phyloP scores from a whole-genome alignment of 768 basidiomycete species.

The Kockovaella imperatae region DNA sequence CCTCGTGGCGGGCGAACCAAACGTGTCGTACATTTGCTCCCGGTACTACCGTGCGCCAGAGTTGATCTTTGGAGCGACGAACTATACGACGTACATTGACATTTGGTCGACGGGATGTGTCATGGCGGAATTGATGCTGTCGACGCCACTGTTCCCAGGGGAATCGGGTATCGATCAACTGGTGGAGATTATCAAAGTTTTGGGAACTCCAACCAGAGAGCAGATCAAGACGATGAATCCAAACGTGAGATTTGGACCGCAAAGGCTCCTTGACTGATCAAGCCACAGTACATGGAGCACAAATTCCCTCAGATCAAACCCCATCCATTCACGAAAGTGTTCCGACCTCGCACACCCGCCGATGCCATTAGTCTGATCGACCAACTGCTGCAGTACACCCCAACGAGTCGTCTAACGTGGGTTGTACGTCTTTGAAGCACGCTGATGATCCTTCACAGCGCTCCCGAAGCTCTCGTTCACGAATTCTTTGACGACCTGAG shows the following conservation, averaged over 20 bases:
- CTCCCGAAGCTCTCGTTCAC: constrained; percentile 49
- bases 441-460: constrained; percentile 50
- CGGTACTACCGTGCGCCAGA: constrained; percentile 98
- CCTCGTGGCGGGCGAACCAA: constrained; percentile 92
- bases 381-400: constrained; percentile 96
- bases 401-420: constrained; percentile 70
- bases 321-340: constrained; percentile 99
- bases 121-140: constrained; percentile 99
- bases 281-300: constrained; percentile 88
- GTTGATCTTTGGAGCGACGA: constrained; percentile 98
- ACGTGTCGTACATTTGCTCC: constrained; percentile 99
- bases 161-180: constrained; percentile 94
- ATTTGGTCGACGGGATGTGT: constrained; percentile 99
- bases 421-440: constrained; percentile 34
- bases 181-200: constrained; percentile 99
- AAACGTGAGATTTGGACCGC: constrained; percentile 50
- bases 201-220: constrained; percentile 94
- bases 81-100: constrained; percentile 87
- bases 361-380: constrained; percentile 95
- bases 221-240: constrained; percentile 99
- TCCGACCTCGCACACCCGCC: constrained; percentile 90
- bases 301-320: constrained; percentile 99
- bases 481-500: constrained; percentile 96
- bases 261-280: not conserved
- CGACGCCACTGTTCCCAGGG: constrained; percentile 96